Conservation (phyloP, 1,284 basidiomycete genomes). For the Heterobasidion annosum region DNA sequence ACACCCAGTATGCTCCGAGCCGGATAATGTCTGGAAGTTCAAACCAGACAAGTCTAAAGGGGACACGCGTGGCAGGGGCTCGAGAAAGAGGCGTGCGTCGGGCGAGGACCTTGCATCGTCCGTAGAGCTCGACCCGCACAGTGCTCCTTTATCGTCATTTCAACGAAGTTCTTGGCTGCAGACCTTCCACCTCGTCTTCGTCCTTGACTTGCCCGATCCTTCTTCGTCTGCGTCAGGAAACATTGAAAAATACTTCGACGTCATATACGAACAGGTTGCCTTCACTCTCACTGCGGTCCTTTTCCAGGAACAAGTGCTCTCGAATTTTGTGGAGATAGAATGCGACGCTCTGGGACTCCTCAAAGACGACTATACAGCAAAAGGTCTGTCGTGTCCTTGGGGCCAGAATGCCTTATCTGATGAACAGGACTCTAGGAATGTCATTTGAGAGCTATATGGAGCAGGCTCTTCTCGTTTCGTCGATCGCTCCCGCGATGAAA, state of each 20-base stretch:
- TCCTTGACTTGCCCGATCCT: slow-evolving; percentile 85
- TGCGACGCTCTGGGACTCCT: slow-evolving; percentile 60
- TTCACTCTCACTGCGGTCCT: slow-evolving; percentile 86
- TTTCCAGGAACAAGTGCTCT: slow-evolving; percentile 78
- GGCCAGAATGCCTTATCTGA: not conserved
- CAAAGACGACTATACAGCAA: slow-evolving; percentile 57
- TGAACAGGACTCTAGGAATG: slow-evolving; percentile 31
- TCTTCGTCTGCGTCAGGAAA: slow-evolving; percentile 73
- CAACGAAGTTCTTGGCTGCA: slow-evolving; percentile 47
- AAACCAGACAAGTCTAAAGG: slow-evolving; percentile 45
- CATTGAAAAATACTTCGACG: slow-evolving; percentile 71
- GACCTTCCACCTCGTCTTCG: slow-evolving; percentile 83
- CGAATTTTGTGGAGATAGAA: slow-evolving; percentile 75
- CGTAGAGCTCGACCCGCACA: slow-evolving; percentile 6
- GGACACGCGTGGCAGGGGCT: slow-evolving; percentile 43
- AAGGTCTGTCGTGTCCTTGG: slow-evolving; percentile 33
- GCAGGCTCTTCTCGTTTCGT: slow-evolving; percentile 56
- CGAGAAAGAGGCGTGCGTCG: slow-evolving; percentile 26
- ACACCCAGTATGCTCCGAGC: slow-evolving; percentile 81
- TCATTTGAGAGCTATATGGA: slow-evolving; percentile 44
- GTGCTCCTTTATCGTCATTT: not conserved
- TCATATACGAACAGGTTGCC: slow-evolving; percentile 80
- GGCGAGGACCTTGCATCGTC: slow-evolving; percentile 5
- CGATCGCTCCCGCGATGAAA: slow-evolving; percentile 70
- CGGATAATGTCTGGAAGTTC: slow-evolving; percentile 69